Base-by-base conservation (phyloP, 2,329 filamentous ascomycete species). In the Fusarium dimerum region DNA sequence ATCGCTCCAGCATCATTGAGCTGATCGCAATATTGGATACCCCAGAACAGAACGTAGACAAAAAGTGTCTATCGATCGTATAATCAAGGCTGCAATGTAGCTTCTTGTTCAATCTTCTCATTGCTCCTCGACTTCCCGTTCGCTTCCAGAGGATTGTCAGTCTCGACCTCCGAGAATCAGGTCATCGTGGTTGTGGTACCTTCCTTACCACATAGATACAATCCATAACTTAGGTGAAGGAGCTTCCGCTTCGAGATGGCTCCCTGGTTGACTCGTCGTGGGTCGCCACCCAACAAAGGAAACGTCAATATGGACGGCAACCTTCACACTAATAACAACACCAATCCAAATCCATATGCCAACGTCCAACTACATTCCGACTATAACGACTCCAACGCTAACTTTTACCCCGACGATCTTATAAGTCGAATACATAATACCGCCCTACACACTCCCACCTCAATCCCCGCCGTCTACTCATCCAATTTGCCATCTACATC, bases 361-460 rank as follows among this genome's bases (percentile, higher is more conserved):
- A 26, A 26, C 20, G 20, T 26, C 20, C 20, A 26, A 26, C 7
- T 26, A 4, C 20, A 26, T 26, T 36, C 32, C 32, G 13, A 36
- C 13, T 9, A 5, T 10, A 36, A 36, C 32, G 10, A 36, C 13
- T 9, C 10, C 13, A 36, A 36, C 32, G 10, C 32, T 15, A 36
- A 36, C 32, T 48, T 56, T 38, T 61, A 61, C 45, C 46, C 54
- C 34, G 41, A 60, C 60, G 69, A 73, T 48, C 66, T 73, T 54
- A 66, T 74, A 58, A 67, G 66, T 45, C 70, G 68, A 51, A 63
- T 74, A 50, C 72, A 74, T 59, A 65, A 63, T 50, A 68, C 69
- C 36, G 67, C 70, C 44, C 63, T 71, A 16, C 64, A 70, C 43
- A 72, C 67, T 30, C 65, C 69, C 10, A 64, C 67, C 17, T 61